Conservation (phyloP, 306 rosid genomes). For the Alnus glutinosa region DNA sequence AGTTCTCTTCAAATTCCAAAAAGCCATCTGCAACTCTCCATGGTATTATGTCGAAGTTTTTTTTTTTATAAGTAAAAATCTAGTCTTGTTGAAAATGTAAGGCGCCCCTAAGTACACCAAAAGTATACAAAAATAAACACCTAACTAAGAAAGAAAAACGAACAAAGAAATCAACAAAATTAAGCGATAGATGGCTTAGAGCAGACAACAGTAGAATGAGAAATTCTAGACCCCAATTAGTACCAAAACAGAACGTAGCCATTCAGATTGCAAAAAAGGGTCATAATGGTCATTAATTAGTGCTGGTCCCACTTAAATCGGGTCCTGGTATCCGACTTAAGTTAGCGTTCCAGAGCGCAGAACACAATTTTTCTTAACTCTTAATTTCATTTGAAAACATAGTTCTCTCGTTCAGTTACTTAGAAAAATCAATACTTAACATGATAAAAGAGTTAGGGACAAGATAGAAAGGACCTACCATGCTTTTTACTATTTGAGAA, state of each 20-base stretch:
- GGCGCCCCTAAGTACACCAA: no score
- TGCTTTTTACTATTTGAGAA: constrained; percentile 7
- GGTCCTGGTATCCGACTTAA: not conserved
- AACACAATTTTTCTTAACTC: not conserved
- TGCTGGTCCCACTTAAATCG: not conserved
- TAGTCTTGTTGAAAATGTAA: no score
- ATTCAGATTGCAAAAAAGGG: not conserved
- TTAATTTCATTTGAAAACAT: not conserved
- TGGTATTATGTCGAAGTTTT: not conserved
- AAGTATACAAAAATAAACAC: no score
- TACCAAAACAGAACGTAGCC: not conserved
- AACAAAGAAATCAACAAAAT: no score
- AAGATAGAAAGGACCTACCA: not conserved
- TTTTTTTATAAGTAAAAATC: no score
- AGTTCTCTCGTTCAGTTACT: not conserved
- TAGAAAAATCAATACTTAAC: not conserved
- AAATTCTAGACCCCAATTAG: not conserved
- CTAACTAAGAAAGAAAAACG: no score
- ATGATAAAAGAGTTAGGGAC: not conserved
- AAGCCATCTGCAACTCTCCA: constrained; percentile 1
- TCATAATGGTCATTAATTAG: not conserved
- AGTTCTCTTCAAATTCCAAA: not conserved
- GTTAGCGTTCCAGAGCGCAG: not conserved
- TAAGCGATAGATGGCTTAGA: not conserved
- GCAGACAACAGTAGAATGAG: not conserved